Evolutionary conservation across 345 rosid genomes (phyloP), one percentile per base, ranked within the genome.

Genomic region (Geranium rotundifolium): DNA sequence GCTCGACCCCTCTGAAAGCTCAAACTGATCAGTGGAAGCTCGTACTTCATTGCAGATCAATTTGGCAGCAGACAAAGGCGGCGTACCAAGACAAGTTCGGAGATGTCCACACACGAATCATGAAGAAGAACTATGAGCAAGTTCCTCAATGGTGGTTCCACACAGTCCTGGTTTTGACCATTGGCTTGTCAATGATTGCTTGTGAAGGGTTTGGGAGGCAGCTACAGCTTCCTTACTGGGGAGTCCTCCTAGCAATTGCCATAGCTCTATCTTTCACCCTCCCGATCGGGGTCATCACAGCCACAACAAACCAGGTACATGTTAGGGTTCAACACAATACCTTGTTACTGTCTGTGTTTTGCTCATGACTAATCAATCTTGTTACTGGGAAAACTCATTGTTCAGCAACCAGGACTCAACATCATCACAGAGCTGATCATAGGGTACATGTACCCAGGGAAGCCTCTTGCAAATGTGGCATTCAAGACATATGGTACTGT

Each of bases 31-130:
- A n/a, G n/a, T n/a, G n/a, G n/a, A n/a, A n/a, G n/a, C n/a, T n/a
- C n/a, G n/a, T n/a, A n/a, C n/a, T n/a, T n/a, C n/a, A n/a, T n/a
- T n/a, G 67, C 73, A 80, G 82, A 63, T 16, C 60, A 17, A 80
- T 80, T 46, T 80, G 82, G 87, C 59, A 63, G 29, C 79, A 78
- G 66, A 58, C 81, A 23, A 67, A 66, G 58, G 70, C 71, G 8
- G 54, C 84, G 31, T 68, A 68, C 2, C 60, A 67, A 17, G 76
- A 73, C 19, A 73, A 78, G 34, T 78, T 67, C 12, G 68, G 67
- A 12, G 90, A 89, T 58, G 85, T 89, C 5, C 96, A 89, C 70
- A 77, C 87, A 10, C 83, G 87, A 76, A 20, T 80, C 72, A 86
- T 84, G 90, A 89, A 82, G 74, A 86, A 79, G 70, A 86, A 80